Evolutionary conservation across 1,139 yeast genomes (phyloP).

Genomic region (Yamadazyma oceani): DNA sequence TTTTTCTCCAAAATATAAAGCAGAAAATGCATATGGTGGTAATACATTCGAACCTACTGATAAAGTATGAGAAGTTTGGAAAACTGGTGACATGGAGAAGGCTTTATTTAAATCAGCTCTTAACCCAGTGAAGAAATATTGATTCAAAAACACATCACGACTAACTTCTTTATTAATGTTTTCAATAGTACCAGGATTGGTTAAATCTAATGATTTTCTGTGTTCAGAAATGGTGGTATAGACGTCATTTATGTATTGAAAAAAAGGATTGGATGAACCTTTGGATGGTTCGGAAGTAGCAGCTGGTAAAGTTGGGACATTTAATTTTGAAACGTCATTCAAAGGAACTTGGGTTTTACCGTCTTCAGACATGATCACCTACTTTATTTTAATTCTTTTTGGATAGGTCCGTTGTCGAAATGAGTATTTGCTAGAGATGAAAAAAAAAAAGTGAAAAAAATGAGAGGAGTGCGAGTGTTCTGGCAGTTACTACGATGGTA

Average conservation of each 20-base stretch:
- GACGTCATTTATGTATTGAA: conserved; percentile 76
- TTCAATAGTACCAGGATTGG: conserved; percentile 94
- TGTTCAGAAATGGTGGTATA: conserved; percentile 73
- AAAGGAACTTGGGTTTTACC: conserved; percentile 35
- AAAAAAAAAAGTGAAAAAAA: conserved; percentile 1
- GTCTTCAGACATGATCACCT: conserved; percentile 17
- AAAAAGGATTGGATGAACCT: conserved; percentile 67
- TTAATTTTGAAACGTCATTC: conserved; percentile 55
- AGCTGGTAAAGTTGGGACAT: conserved; percentile 58
- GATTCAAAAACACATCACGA: conserved; percentile 87
- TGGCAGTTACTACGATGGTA: no score
- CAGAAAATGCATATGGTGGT: conserved; percentile 91
- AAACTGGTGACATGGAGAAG: conserved; percentile 87
- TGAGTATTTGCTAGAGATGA: not conserved
- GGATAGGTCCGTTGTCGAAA: conserved; percentile 1
- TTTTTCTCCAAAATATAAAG: conserved; percentile 85
- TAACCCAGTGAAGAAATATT: conserved; percentile 91
- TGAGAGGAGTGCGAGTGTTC: no score
- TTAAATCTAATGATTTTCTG: conserved; percentile 76
- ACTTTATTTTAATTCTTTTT: not conserved
- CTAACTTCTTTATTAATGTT: conserved; percentile 90
- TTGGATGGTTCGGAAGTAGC: conserved; percentile 52
- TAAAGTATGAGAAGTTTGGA: conserved; percentile 96
- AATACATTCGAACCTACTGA: conserved; percentile 82
- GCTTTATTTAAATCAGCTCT: conserved; percentile 96